phyloP scores from a whole-genome alignment of 2,329 filamentous ascomycete genomes.

The Aspergillus fijiensis region DNA sequence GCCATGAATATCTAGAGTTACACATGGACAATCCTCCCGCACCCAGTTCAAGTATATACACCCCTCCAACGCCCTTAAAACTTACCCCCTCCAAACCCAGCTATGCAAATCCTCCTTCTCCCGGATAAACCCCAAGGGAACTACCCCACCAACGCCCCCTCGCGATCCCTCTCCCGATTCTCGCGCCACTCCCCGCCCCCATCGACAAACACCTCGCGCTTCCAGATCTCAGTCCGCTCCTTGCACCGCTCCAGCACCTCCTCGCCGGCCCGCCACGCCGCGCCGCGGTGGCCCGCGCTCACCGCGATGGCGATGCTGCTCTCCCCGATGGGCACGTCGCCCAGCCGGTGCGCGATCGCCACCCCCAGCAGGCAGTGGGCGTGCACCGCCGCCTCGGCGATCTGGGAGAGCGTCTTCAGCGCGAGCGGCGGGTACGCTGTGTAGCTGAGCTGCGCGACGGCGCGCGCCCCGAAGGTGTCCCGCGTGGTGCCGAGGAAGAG shows the following conservation, averaged over 20 bases:
- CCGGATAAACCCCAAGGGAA: background rate
- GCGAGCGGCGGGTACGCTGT: constrained; percentile 44
- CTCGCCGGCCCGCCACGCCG: constrained; percentile 85
- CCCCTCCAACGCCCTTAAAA: background rate
- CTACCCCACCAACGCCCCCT: constrained; percentile 26
- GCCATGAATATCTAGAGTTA: no score
- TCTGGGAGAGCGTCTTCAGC: constrained; percentile 40
- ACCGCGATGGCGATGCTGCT: constrained; percentile 91
- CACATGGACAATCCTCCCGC: background rate
- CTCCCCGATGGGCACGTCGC: constrained; percentile 82
- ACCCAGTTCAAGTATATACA: background rate
- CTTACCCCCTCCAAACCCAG: background rate
- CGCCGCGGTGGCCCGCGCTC: constrained; percentile 76
- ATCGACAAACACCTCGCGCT: constrained; percentile 80
- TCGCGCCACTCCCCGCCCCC: constrained; percentile 78
- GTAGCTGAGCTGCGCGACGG: constrained; percentile 47
- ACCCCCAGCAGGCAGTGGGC: constrained; percentile 68
- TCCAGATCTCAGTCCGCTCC: constrained; percentile 89
- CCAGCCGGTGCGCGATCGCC: constrained; percentile 79
- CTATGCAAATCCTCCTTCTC: background rate
- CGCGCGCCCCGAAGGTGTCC: constrained; percentile 42
- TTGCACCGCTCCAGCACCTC: constrained; percentile 87
- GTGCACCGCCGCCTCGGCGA: constrained; percentile 49
- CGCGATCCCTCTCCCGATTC: constrained; percentile 71
- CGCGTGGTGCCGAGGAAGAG: constrained; percentile 50